Evolutionary conservation across 306 rosid genomes (phyloP), one percentile per base, ranked within the genome.

Genomic region (Abrus pulchellus): DNA sequence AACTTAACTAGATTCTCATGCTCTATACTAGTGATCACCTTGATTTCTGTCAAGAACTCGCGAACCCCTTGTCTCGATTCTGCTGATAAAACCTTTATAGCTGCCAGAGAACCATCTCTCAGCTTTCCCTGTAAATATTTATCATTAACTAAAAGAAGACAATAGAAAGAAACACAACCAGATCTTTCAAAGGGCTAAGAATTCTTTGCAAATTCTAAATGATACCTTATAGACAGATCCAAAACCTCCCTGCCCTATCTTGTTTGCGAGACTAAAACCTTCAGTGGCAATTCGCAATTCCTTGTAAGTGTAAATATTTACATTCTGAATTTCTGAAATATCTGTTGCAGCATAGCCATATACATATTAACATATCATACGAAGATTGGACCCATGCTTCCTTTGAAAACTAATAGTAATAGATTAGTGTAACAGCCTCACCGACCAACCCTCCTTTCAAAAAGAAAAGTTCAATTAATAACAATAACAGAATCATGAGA

Each of bases 221-320:
- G 47, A 75, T 20, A 9, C 98, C 98, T 92, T 92, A 87, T 90
- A 92, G 78, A 94, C 98, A 1, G 88, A 84, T 77, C 98, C 98
- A 83, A 94, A 94, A 77, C 97, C 97, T 61, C 97, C 97, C 80
- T 91, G 85, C 54, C 97, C 97, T 76, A 93, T 87, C 85, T 87
- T 91, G 75, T 88, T 89, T 61, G 73, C 85, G 2, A 41, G 44
- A 72, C 89, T 83, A 76, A 93, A 93, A 83, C 84, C 83, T 53
- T 82, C 80, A 0, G 97, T 85, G 66, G 94, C 97, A 38, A 52
- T 82, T 72, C 13, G 86, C 84, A 94, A 77, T 67, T 94, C 96
- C 78, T 83, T 86, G 86, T 84, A 89, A 59, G 86, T 53, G 83
- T 87, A 93, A 72, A 87, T 50, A 4, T 66, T 90, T 28, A 91